Conservation (phyloP, 352 stramenopile genomes). For the Globisporangium abappressorium region DNA sequence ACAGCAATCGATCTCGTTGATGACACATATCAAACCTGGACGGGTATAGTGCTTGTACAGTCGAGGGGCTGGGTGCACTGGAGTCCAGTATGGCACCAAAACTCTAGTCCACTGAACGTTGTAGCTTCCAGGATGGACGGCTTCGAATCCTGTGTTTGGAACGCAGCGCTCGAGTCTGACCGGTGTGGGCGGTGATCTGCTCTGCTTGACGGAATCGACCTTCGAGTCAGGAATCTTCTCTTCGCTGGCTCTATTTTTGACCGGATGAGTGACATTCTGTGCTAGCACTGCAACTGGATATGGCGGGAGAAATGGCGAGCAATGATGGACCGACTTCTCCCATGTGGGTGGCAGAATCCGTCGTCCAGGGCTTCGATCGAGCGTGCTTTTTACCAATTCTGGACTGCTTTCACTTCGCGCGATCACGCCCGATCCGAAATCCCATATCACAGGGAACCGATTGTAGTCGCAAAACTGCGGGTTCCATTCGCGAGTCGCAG, state of each 20-base stretch:
- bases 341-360: slow-evolving; percentile 61
- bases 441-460: slow-evolving; percentile 31
- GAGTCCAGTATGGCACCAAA: slow-evolving; percentile 2
- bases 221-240: neutral
- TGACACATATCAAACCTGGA: neutral
- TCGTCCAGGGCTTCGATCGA: slow-evolving; percentile 14
- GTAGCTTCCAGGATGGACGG: neutral
- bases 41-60: neutral
- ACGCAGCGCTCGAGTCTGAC: neutral
- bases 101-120: neutral
- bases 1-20: neutral
- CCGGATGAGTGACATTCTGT: neutral
- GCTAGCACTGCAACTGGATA: slow-evolving; percentile 47
- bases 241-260: neutral
- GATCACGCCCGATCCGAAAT: slow-evolving; percentile 9
- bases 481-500: neutral
- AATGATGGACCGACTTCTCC: slow-evolving; percentile 34
- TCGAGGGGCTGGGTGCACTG: neutral
- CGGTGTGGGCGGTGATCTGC: neutral
- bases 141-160: neutral
- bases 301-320: slow-evolving; percentile 53
- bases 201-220: neutral
- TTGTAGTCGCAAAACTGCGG: slow-evolving; percentile 41
- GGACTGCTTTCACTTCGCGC: neutral
- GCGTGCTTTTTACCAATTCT: slow-evolving; percentile 1